Evolutionary conservation across 306 rosid genomes (phyloP), one percentile per base, ranked within the genome.

Genomic region (Purshia tridentata): DNA sequence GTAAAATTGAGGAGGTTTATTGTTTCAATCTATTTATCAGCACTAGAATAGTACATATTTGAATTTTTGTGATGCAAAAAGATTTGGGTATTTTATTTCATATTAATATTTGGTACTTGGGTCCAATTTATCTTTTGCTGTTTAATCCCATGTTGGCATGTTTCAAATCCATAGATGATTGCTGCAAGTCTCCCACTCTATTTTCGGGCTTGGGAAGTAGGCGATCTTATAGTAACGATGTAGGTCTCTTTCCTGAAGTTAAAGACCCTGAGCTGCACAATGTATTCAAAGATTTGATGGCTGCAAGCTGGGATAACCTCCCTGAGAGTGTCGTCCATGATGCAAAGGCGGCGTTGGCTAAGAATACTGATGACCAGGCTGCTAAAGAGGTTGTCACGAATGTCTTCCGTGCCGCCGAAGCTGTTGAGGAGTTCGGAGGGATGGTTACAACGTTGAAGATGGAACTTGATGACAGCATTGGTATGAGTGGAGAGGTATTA

Each of bases 251-350:
- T 84, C 99, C 99, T 64, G 72, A 71, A 56, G 83, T 95, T 35
- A 78, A 73, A 19, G 98, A 91, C 70, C 76, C 92, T 78, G 80
- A 65, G 51, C 90, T 95, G 74, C 80, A 52, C 15, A 74, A 64
- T 45, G 92, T 57, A 59, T 91, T 95, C 88, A 91, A 90, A 85
- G 96, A 88, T 80, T 91, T 95, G 86, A 45, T 95, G 85, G 97
- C 97, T 62, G 84, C 54, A 62, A 83, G 61, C 72, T 95, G 98
- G 98, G 90, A 84, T 60, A 76, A 82, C 14, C 85, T 95, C 55
- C 85, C 90, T 0, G 75, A 74, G 18, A 1, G 82, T 74, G 70
- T 88, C 3, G 46, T 90, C 70, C 13, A 72, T 51, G 88, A 79
- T 11, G 93, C 73, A 19, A 87, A 90, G 85, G 58, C 77, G 1